phyloP scores from a whole-genome alignment of 2,329 filamentous ascomycete species.

The Colletotrichum sp. region DNA sequence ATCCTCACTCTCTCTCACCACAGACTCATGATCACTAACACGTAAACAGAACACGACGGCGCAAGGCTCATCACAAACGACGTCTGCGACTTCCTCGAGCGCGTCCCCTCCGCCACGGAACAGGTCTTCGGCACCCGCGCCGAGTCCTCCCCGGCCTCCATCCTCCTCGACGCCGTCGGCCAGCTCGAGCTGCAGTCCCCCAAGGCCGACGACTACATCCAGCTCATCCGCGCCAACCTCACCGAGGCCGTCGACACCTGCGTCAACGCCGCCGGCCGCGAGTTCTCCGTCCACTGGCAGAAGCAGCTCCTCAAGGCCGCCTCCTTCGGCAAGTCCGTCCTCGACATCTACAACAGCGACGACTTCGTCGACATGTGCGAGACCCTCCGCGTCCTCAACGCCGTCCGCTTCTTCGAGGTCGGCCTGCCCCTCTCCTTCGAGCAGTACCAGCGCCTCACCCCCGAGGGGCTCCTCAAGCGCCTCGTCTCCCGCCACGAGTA shows the following conservation, averaged over 20 bases:
- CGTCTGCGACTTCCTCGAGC: constrained; percentile 96
- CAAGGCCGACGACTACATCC: constrained; percentile 97
- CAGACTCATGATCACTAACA: constrained; percentile 19
- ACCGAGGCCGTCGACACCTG: constrained; percentile 94
- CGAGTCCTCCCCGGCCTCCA: constrained; percentile 86
- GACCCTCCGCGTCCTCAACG: constrained; percentile 88
- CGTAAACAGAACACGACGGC: constrained; percentile 71
- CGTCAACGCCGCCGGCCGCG: constrained; percentile 89
- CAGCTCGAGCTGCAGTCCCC: constrained; percentile 93
- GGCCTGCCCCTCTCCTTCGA: constrained; percentile 92
- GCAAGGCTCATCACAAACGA: constrained; percentile 89
- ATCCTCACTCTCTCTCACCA: no score
- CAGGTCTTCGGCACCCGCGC: constrained; percentile 90
- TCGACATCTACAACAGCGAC: constrained; percentile 97
- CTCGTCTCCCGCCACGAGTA: constrained; percentile 92
- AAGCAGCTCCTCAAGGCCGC: constrained; percentile 95
- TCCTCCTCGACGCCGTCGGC: constrained; percentile 91
- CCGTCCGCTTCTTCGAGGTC: constrained; percentile 88
- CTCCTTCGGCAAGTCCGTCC: constrained; percentile 95
- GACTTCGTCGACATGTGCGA: constrained; percentile 99
- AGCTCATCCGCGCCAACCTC: constrained; percentile 85
- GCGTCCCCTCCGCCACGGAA: constrained; percentile 84
- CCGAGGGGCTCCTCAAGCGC: constrained; percentile 84
- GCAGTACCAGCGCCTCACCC: constrained; percentile 89
- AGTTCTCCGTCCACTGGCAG: constrained; percentile 91